These are phyloP conservation scores for Myriangium duriaei DNA, from an alignment of 2,329 filamentous ascomycete species.

Conservation along the genomic window DNA sequence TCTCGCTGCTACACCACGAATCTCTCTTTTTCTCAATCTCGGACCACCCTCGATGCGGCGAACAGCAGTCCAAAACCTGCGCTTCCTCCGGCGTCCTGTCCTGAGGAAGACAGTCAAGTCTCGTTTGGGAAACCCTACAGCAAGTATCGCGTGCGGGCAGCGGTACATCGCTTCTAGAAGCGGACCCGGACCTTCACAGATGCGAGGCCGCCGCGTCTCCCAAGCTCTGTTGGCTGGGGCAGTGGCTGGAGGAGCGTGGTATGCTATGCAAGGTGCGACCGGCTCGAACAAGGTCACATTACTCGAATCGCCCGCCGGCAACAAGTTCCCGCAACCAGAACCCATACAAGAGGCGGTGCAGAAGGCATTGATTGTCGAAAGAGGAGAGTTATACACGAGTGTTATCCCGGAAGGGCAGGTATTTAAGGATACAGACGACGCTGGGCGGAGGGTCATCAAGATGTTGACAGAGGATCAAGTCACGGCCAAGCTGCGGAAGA, in stretches of 20 bases:
- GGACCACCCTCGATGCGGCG: slow-evolving; percentile 55
- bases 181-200: slow-evolving; percentile 47
- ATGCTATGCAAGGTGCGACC: slow-evolving; percentile 30
- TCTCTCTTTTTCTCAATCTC: no score
- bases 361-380: slow-evolving; percentile 71
- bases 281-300: not conserved
- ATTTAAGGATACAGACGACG: slow-evolving; percentile 77
- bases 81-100: slow-evolving; percentile 53
- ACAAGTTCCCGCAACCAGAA: slow-evolving; percentile 15
- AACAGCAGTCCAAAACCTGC: slow-evolving; percentile 53
- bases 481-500: slow-evolving; percentile 73
- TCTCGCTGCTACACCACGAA: no score
- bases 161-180: slow-evolving; percentile 32
- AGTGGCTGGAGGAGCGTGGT: slow-evolving; percentile 61
- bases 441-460: slow-evolving; percentile 75
- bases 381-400: slow-evolving; percentile 80
- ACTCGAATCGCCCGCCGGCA: not conserved
- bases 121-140: slow-evolving; percentile 25
- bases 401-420: slow-evolving; percentile 76
- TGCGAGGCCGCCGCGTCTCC: slow-evolving; percentile 57
- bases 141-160: slow-evolving; percentile 33
- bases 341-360: slow-evolving; percentile 42
- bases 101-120: slow-evolving; percentile 47
- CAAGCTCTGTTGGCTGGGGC: slow-evolving; percentile 57
- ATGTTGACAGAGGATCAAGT: slow-evolving; percentile 96